Evolutionary conservation across 176 grass and related monocot genomes (phyloP).

Genomic region (Cenchrus americanus): DNA sequence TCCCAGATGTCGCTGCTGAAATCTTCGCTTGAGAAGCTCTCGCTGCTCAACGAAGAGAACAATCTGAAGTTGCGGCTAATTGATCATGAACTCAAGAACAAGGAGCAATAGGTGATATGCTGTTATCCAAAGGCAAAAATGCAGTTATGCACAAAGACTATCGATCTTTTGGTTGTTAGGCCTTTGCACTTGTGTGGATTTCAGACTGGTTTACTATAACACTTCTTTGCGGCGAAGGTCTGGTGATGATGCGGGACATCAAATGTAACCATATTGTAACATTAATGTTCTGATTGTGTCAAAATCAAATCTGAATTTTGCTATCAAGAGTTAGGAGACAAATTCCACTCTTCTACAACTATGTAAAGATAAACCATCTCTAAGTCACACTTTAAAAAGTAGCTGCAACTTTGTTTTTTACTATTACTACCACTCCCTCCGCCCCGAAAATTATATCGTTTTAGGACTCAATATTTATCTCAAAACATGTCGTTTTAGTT

Average conservation of each 20-base stretch:
- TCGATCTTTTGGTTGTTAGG: background rate
- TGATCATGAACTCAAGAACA: conserved; percentile 64
- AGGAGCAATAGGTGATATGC: conserved; percentile 58
- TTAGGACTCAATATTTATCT: no score
- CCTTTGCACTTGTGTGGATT: background rate
- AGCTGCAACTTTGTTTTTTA: no score
- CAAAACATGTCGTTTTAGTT: no score
- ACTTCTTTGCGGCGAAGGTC: background rate
- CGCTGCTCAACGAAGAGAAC: conserved; percentile 77
- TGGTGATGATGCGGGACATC: background rate
- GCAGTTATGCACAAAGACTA: background rate
- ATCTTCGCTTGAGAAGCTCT: conserved; percentile 76
- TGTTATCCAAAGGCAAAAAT: background rate
- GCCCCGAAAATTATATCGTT: no score
- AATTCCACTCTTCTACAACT: no score
- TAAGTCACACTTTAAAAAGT: no score
- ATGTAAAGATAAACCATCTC: no score
- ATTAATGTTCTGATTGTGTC: no score
- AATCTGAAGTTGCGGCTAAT: conserved; percentile 74
- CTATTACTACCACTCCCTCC: no score
- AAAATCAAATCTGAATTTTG: no score
- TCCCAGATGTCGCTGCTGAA: conserved; percentile 74
- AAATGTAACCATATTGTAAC: no score
- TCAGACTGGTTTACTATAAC: background rate
- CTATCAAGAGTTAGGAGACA: no score